Base-by-base conservation (phyloP, 2,329 filamentous ascomycete species). In the Diaporthe citriasiana region DNA sequence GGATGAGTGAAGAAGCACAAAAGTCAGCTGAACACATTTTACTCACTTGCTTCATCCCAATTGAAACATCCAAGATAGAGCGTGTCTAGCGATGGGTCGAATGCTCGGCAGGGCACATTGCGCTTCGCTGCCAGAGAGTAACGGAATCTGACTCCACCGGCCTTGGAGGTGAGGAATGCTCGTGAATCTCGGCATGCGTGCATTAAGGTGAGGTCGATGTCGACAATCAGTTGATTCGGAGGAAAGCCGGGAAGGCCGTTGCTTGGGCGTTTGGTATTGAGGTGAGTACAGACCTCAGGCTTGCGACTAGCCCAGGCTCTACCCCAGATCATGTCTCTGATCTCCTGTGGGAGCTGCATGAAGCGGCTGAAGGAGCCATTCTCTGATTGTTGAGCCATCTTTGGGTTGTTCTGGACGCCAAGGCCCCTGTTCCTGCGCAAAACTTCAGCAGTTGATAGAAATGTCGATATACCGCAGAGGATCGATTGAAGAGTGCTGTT, bases 81-180 rank as follows among this genome's bases (percentile, higher is more conserved):
- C 6, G 33, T 68, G 35, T 69, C 65, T 12, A 53, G 47, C 19
- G 33, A n/a, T 9, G 65, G 65, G 33, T 69, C 17, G 22, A 69
- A 53, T n/a, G 30, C n/a, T 10, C 65, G 65, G 47, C 63, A 68
- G 47, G 45, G 45, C 33, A 68, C 35, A 17, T 53, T 68, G 22
- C 22, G n/a, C n/a, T n/a, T n/a, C n/a, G n/a, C n/a, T 17, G 7
- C 13, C 30, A 19, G 45, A 27, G 45, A 68, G 47, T 53, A 68
- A 30, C 63, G 47, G 33, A 68, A 53, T 17, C 30, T 47, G 22
- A 50, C 63, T 4, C 30, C 33, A 13, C 45, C 42, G 0, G 22
- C 12, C 25, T 27, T 38, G 5, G 63, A 68, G 13, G n/a, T 35
- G 2, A 68, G n/a, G 45, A 27, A 25, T 3, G 45, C 33, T 17